Percentiles rank a stretch among this genome's conserved stretches.
Conservation (phyloP, 257 asterid genomes). For the Galeopsis tetrahit region DNA sequence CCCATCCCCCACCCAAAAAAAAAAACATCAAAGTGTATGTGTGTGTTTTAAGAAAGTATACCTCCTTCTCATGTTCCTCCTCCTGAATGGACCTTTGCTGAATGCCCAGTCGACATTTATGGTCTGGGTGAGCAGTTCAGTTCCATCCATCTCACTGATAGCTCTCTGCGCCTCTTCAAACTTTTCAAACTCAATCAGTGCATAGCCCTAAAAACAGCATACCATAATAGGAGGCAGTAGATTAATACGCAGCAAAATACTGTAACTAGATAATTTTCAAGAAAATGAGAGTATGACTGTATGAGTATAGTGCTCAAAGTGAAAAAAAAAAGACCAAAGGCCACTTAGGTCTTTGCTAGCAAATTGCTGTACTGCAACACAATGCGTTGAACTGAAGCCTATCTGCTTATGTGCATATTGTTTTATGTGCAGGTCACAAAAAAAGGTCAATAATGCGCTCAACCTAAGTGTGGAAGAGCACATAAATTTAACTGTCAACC, state of each 20-base stretch:
- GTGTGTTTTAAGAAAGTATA: slow-evolving; percentile 31
- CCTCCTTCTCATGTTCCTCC: slow-evolving; percentile 86
- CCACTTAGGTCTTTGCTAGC: background rate
- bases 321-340: background rate
- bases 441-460: background rate
- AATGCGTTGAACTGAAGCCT: slow-evolving; percentile 1
- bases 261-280: background rate
- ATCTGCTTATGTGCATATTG: background rate
- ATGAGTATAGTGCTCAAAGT: background rate
- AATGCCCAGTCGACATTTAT: slow-evolving; percentile 94
- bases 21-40: background rate
- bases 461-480: background rate
- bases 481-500: background rate
- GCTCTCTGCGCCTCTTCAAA: slow-evolving; percentile 86
- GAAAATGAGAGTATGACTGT: background rate
- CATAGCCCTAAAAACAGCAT: slow-evolving; percentile 46
- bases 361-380: background rate
- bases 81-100: slow-evolving; percentile 92
- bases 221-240: slow-evolving; percentile 6
- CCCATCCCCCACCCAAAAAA: background rate
- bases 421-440: background rate
- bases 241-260: slow-evolving; percentile 8
- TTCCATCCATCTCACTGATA: slow-evolving; percentile 71
- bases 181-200: slow-evolving; percentile 77
- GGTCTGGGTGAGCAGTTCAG: slow-evolving; percentile 65